Evolutionary conservation across 2,329 filamentous ascomycete species (phyloP), one percentile per base, ranked within the genome.

Genomic region (Pestalotiopsis sp.): DNA sequence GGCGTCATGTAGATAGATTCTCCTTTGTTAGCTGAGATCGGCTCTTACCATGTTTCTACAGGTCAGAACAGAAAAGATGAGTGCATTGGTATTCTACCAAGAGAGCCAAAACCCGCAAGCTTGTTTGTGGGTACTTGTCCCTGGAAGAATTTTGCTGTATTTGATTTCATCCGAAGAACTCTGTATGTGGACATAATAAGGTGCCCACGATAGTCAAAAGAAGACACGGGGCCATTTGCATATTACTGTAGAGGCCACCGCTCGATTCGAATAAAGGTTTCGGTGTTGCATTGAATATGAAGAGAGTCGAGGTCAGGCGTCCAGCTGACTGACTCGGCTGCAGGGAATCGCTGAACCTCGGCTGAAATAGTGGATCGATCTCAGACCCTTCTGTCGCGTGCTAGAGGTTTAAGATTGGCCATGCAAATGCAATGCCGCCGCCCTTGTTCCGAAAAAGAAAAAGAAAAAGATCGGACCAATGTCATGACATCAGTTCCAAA

Each of bases 401-500:
- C 59, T 20, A 61, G 27, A 52, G 6, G 17, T 52, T 52, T 52
- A 52, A 52, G 17, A 52, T 52, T 52, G 45, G 45, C 45, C 45
- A 52, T 52, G 45, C n/a, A 52, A 52, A 52, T 52, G 45, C 45
- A 52, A 52, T 52, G 45, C 45, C n/a, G 58, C 11, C 58, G 31
- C 25, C 27, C 59, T 67, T 60, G 23, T 38, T 58, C 66, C 20
- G 17, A 17, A 52, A 52, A 20, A 52, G n/a, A 52, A 52, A 52
- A 6, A 67, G 63, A 6, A 31, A 31, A 31, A 31, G 27, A 31
- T 31, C 27, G 7, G 27, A 31, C 27, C 27, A 31, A 31, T 31
- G 27, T 31, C 6, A 67, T 67, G 66, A 67, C 66, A 67, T 67
- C 66, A 67, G 66, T 39, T 41, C 65, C 23, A 57, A 27, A 52